These are phyloP conservation scores for Aspergillus luchuensis DNA, from an alignment of 2,329 filamentous ascomycete genomes.

Conservation along the genomic window DNA sequence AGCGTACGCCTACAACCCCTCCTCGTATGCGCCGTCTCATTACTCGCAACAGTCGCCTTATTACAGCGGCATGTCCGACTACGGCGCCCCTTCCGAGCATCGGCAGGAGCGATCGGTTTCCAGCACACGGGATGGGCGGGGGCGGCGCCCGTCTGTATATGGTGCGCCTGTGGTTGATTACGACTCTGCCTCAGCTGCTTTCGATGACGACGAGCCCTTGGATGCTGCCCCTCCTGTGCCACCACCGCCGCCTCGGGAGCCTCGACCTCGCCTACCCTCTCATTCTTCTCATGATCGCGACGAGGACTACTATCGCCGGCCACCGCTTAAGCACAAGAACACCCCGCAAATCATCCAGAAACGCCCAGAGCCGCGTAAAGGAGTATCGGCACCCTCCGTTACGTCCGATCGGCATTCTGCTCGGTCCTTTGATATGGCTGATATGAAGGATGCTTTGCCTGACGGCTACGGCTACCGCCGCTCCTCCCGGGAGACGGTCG, in stretches of 20 bases:
- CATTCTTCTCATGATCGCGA: constrained; percentile 34
- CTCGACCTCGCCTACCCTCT: constrained; percentile 33
- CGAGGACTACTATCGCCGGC: constrained; percentile 47
- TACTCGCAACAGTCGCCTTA: constrained; percentile 33
- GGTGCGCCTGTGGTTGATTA: constrained; percentile 38
- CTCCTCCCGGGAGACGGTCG: constrained; percentile 32
- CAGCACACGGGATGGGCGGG: constrained; percentile 34
- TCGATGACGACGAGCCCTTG: constrained; percentile 29
- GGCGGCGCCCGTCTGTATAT: constrained; percentile 39
- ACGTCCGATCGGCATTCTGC: constrained; percentile 35
- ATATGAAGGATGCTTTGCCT: constrained; percentile 36
- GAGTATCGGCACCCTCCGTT: constrained; percentile 32
- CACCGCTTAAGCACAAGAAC: constrained; percentile 34
- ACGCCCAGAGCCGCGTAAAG: constrained; percentile 37
- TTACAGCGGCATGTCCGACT: constrained; percentile 32
- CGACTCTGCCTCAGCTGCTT: constrained; percentile 27
- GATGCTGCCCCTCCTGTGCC: constrained; percentile 30
- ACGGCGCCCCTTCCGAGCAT: constrained; percentile 30
- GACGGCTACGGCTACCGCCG: constrained; percentile 33
- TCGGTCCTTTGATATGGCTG: constrained; percentile 38
- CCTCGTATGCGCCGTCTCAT: constrained; percentile 35
- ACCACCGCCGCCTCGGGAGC: constrained; percentile 30
- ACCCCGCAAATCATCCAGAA: constrained; percentile 41
- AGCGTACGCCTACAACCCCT: constrained; percentile 36
- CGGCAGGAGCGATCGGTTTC: constrained; percentile 38